These are phyloP conservation scores for Rhododendron ferrugineum DNA, from an alignment of 148 eudicot genomes.

Conservation along the genomic window DNA sequence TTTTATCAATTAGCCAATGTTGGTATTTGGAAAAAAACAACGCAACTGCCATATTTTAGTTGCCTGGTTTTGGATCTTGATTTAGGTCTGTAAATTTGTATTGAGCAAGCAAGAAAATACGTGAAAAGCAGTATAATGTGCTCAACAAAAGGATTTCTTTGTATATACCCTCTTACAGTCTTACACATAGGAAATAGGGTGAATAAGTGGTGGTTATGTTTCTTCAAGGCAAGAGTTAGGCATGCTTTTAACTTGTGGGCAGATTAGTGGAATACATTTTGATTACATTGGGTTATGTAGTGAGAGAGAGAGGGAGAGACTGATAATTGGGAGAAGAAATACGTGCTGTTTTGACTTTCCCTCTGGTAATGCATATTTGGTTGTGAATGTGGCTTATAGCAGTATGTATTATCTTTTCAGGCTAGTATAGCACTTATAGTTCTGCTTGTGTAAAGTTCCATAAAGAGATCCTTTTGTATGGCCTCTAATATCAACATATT, in stretches of 20 bases:
- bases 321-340: background rate
- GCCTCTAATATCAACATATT: background rate
- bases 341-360: background rate
- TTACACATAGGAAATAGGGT: background rate
- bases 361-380: background rate
- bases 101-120: background rate
- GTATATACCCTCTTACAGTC: too few relatives aligned
- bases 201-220: background rate
- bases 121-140: background rate
- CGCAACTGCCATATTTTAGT: background rate
- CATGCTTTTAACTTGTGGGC: background rate
- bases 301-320: background rate
- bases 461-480: background rate
- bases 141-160: background rate
- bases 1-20: background rate
- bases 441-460: background rate
- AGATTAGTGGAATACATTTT: background rate
- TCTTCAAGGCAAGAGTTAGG: background rate
- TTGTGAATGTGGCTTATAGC: background rate
- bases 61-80: background rate
- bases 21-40: too few relatives aligned
- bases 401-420: background rate
- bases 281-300: background rate
- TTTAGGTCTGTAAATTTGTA: background rate
- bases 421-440: background rate